phyloP scores from a whole-genome alignment of 2,329 filamentous ascomycete genomes.

The Pyricularia sp. region DNA sequence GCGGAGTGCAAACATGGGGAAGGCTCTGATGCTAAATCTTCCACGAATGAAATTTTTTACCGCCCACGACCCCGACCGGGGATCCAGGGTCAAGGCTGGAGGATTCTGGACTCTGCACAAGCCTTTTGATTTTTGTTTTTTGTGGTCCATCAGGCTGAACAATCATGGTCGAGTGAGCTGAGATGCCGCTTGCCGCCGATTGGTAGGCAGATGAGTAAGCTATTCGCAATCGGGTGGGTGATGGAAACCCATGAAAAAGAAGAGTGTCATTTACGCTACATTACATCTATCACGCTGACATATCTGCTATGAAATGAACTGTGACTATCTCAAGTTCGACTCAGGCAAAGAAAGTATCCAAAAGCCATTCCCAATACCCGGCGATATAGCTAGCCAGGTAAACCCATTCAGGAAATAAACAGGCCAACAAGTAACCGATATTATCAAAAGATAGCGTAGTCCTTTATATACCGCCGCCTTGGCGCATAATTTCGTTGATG shows the following conservation, averaged over 20 bases:
- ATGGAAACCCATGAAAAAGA: neutral
- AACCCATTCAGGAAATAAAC: neutral
- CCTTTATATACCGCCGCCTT: constrained; percentile 11
- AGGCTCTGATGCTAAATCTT: neutral
- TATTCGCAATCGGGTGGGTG: neutral
- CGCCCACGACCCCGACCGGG: neutral
- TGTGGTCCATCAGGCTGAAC: neutral
- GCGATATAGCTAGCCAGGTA: neutral
- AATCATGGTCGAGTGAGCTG: neutral
- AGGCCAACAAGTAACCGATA: neutral
- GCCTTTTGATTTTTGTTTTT: too few species aligned
- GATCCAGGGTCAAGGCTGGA: neutral
- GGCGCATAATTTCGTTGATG: constrained; percentile 31
- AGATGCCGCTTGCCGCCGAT: neutral
- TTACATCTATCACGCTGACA: neutral
- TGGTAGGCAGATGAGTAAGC: neutral
- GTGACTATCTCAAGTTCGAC: neutral
- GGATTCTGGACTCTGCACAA: neutral
- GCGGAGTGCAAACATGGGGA: neutral
- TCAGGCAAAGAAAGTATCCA: neutral
- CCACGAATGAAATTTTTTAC: neutral
- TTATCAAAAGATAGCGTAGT: neutral
- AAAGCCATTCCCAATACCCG: neutral
- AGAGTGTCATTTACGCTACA: neutral
- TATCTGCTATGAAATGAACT: neutral